A percentile compares a stretch with the other conserved stretches of the same genome.
Evolutionary conservation across 2,329 filamentous ascomycete genomes (phyloP).

Genomic region (Stagonosporopsis chrysanthemi): DNA sequence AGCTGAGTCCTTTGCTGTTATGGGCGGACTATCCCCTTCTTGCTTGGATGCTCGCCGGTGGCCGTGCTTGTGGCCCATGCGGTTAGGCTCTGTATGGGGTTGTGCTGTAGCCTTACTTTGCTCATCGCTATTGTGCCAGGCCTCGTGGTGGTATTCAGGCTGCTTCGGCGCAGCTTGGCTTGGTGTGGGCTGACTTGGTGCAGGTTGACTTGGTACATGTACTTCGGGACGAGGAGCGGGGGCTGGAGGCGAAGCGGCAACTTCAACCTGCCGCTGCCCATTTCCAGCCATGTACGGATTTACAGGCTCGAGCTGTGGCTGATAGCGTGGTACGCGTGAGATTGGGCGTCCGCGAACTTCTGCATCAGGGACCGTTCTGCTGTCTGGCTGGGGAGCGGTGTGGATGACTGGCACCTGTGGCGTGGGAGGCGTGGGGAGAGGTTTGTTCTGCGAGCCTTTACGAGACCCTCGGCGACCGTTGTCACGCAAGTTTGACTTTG

Average conservation of each 20-base stretch:
- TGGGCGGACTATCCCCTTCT: constrained; percentile 41
- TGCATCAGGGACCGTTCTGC: constrained; percentile 21
- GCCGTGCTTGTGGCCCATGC: constrained; percentile 17
- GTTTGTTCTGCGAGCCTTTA: constrained; percentile 47
- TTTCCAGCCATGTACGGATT: constrained; percentile 27
- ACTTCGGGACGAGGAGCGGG: constrained; percentile 21
- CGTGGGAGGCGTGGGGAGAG: constrained; percentile 37
- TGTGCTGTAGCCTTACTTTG: constrained; percentile 22
- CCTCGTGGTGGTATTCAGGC: constrained; percentile 32
- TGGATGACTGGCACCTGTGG: constrained; percentile 17
- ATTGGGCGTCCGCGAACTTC: constrained; percentile 27
- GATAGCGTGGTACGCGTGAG: constrained; percentile 22
- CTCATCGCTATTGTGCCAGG: constrained; percentile 31
- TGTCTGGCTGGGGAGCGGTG: constrained; percentile 5
- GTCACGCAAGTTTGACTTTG: constrained; percentile 46
- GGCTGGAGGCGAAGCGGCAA: constrained; percentile 1
- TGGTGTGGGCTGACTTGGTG: constrained; percentile 17
- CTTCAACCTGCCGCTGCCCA: not conserved
- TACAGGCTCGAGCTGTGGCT: constrained; percentile 26
- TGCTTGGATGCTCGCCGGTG: constrained; percentile 19
- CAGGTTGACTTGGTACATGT: constrained; percentile 24
- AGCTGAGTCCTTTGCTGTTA: constrained; percentile 49
- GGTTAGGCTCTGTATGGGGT: constrained; percentile 15
- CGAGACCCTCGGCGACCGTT: constrained; percentile 41
- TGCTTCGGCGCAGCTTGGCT: constrained; percentile 19